Conservation (phyloP, 73 alveolate genomes). For the Stentor coeruleus region DNA sequence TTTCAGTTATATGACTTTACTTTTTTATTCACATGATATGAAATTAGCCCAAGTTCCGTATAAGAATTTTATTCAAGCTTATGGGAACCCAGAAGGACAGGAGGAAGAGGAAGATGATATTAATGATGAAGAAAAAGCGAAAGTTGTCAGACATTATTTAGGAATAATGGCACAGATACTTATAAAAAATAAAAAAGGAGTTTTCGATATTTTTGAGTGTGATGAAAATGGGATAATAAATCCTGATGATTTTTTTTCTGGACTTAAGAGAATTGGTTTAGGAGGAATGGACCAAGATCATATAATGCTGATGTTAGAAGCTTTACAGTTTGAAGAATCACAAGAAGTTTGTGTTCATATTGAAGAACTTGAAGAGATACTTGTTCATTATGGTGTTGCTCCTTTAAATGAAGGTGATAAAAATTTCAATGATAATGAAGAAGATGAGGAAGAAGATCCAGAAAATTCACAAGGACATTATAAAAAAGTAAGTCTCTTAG, state of each 20-base stretch:
- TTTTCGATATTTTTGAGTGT: slow-evolving; percentile 12
- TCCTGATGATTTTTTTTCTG: background rate
- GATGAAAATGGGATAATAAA: background rate
- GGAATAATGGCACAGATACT: background rate
- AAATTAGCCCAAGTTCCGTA: slow-evolving; percentile 15
- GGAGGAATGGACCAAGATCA: background rate
- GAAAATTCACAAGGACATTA: background rate
- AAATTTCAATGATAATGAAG: background rate
- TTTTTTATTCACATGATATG: background rate
- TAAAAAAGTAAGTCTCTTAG: background rate
- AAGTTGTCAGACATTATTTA: slow-evolving; percentile 16
- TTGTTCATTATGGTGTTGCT: slow-evolving; percentile 9
- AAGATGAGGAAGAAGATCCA: background rate
- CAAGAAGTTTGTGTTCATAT: background rate
- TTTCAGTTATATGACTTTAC: slow-evolving; percentile 17
- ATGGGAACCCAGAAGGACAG: slow-evolving; percentile 13
- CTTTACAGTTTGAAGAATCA: slow-evolving; percentile 11
- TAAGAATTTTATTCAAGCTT: slow-evolving; percentile 21
- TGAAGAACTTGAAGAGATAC: slow-evolving; percentile 21
- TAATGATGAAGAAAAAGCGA: slow-evolving; percentile 9
- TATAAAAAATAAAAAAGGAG: background rate
- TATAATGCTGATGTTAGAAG: slow-evolving; percentile 14
- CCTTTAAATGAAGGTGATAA: background rate
- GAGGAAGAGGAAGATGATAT: slow-evolving; percentile 1
- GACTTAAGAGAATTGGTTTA: background rate